phyloP scores from a whole-genome alignment of 2,329 filamentous ascomycete genomes.

The Phialocephala sp. region DNA sequence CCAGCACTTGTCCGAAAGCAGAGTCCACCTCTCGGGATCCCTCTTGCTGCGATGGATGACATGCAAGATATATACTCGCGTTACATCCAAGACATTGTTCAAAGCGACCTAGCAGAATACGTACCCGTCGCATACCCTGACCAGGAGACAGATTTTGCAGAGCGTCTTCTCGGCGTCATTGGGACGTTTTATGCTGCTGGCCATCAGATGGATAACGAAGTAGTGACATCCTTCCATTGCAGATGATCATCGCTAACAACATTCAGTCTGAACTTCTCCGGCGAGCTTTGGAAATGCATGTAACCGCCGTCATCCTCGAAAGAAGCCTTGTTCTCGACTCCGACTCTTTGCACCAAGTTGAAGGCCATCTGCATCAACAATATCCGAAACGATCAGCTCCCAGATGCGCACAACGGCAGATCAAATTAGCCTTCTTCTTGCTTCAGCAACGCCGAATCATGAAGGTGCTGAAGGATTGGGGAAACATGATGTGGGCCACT shows the following conservation, averaged over 20 bases:
- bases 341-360: conserved; percentile 35
- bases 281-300: conserved; percentile 41
- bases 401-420: conserved; percentile 40
- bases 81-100: conserved; percentile 39
- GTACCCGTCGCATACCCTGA: conserved; percentile 35
- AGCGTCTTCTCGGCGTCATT: conserved; percentile 34
- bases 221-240: conserved; percentile 15
- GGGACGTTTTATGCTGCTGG: conserved; percentile 35
- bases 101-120: conserved; percentile 34
- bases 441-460: conserved; percentile 39
- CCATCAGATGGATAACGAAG: conserved; percentile 34
- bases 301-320: conserved; percentile 39
- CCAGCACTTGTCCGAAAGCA: conserved; percentile 33
- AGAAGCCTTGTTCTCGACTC: conserved; percentile 40
- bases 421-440: conserved; percentile 41
- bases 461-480: conserved; percentile 40
- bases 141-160: conserved; percentile 36
- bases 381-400: conserved; percentile 36
- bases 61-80: conserved; percentile 37
- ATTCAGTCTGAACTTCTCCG: conserved; percentile 38
- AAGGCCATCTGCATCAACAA: conserved; percentile 32
- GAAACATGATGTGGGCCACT: conserved; percentile 42
- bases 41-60: conserved; percentile 37
- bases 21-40: conserved; percentile 41
- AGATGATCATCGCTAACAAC: conserved; percentile 21